phyloP scores from a whole-genome alignment of 768 basidiomycete species.

The Naganishia friedmannii region DNA sequence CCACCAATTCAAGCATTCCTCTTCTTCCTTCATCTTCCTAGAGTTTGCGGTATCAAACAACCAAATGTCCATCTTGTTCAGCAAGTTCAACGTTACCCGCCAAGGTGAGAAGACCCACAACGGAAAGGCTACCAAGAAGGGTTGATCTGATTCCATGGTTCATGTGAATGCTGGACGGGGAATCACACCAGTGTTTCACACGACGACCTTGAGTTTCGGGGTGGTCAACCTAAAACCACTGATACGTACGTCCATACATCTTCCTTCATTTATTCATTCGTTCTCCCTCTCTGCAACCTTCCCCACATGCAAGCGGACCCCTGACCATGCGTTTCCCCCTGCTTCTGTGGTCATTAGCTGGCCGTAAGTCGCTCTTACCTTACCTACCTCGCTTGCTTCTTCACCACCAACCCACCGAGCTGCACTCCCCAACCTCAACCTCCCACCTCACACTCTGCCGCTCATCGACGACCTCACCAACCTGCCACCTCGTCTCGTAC shows the following conservation, averaged over 20 bases:
- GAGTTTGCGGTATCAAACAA: too few relatives aligned
- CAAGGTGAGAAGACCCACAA: constrained; percentile 25
- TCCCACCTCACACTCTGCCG: too few relatives aligned
- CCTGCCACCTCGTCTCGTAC: not conserved
- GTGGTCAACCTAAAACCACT: constrained; percentile 95
- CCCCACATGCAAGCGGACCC: too few relatives aligned
- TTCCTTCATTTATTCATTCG: too few relatives aligned
- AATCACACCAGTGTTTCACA: constrained; percentile 33
- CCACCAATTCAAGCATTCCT: too few relatives aligned
- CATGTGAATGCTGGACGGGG: too few relatives aligned
- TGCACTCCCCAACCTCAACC: too few relatives aligned
- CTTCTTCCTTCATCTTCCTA: not conserved
- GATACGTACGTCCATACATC: constrained; percentile 66
- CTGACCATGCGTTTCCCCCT: too few relatives aligned
- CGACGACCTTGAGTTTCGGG: constrained; percentile 56
- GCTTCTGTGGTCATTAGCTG: not conserved
- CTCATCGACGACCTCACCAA: too few relatives aligned
- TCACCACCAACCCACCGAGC: too few relatives aligned
- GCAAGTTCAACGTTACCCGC: constrained; percentile 43
- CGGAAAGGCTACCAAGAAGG: too few relatives aligned
- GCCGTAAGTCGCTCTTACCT: constrained; percentile 3
- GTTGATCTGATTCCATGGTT: constrained; percentile 1
- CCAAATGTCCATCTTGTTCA: constrained; percentile 34
- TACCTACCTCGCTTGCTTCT: not conserved
- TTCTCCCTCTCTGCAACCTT: too few relatives aligned